Evolutionary conservation across 2,329 filamentous ascomycete genomes (phyloP).

Genomic region (Domatiomyces globalis): DNA sequence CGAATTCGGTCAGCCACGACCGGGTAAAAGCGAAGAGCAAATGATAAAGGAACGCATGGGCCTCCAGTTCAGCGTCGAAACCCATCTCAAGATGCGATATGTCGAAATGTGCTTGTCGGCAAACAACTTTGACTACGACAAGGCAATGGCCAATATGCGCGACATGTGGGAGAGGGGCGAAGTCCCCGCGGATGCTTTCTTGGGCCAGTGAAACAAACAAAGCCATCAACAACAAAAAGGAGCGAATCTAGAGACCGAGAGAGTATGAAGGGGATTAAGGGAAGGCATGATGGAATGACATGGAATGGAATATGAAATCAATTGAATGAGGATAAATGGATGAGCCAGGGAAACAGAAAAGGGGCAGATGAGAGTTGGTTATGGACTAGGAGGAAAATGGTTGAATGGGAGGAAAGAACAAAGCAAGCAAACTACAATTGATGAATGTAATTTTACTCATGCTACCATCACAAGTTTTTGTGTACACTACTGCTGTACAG

Average conservation of each 20-base stretch:
- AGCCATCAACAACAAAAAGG: too few relatives aligned
- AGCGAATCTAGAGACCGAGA: not conserved
- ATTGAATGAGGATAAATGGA: too few relatives aligned
- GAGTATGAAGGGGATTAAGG: not conserved
- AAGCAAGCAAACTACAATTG: too few relatives aligned
- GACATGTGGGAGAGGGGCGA: slow-evolving; percentile 45
- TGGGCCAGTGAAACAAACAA: slow-evolving; percentile 1
- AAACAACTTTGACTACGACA: slow-evolving; percentile 65
- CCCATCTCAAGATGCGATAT: slow-evolving; percentile 65
- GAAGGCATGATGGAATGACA: slow-evolving; percentile 32
- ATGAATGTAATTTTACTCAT: too few relatives aligned
- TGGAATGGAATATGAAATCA: too few relatives aligned
- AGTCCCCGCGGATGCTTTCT: slow-evolving; percentile 14
- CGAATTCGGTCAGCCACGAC: slow-evolving; percentile 28
- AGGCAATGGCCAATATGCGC: slow-evolving; percentile 60
- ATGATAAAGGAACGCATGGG: slow-evolving; percentile 56
- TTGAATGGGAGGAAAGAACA: too few relatives aligned
- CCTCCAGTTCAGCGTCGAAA: slow-evolving; percentile 57
- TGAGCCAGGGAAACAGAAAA: too few relatives aligned
- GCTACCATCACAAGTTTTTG: too few relatives aligned
- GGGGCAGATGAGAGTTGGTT: too few relatives aligned
- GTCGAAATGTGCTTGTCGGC: slow-evolving; percentile 68
- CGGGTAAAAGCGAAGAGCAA: slow-evolving; percentile 34
- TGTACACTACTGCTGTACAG: too few relatives aligned
- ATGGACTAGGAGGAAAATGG: too few relatives aligned